These are phyloP conservation scores for Leccinum broughii DNA, from an alignment of 768 basidiomycete genomes.

Conservation along the genomic window DNA sequence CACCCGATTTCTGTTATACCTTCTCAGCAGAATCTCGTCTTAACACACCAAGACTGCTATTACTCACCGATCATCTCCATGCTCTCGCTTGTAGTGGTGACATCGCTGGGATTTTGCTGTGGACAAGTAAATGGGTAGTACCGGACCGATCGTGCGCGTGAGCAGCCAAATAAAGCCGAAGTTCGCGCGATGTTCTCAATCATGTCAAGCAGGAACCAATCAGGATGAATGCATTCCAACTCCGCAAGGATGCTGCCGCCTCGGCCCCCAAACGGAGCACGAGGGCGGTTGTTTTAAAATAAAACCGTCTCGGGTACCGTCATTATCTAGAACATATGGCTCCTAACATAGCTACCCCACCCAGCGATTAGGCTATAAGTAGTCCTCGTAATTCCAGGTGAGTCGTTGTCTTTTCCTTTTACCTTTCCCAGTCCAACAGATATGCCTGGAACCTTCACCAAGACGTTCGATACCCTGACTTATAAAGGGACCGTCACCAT, in stretches of 20 bases:
- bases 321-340: conserved; percentile 4
- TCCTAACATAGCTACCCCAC: background rate
- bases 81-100: background rate
- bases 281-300: background rate
- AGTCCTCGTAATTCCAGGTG: conserved; percentile 1
- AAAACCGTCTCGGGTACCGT: background rate
- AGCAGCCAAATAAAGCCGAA: background rate
- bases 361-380: conserved; percentile 5
- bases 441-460: conserved; percentile 40
- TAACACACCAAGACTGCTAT: background rate
- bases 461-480: conserved; percentile 53
- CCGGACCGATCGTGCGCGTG: background rate
- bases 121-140: background rate
- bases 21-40: background rate
- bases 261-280: background rate
- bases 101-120: background rate
- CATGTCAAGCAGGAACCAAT: background rate
- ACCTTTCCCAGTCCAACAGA: conserved; percentile 12
- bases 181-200: background rate
- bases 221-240: background rate
- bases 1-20: too few relatives aligned
- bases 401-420: background rate
- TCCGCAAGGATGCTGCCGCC: background rate
- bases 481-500: conserved; percentile 60
- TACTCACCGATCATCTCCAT: background rate